Conservation (phyloP, 2,329 filamentous ascomycete species). For the Keithomyces neogunnii region DNA sequence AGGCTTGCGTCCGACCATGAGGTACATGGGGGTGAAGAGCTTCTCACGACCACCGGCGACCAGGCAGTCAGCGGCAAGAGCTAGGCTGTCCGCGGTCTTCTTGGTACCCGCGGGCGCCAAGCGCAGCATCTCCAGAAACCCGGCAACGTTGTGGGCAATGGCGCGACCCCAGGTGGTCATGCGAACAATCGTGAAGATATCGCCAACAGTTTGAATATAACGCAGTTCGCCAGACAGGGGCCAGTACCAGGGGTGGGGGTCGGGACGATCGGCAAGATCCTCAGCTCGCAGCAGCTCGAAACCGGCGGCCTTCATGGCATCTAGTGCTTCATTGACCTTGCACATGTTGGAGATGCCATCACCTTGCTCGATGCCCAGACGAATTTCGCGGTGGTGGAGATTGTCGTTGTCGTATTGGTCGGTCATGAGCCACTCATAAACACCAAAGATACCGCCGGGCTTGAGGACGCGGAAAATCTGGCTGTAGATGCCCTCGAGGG, state of each 20-base stretch:
- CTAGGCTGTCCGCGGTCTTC: conserved; percentile 90
- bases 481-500: conserved; percentile 82
- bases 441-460: conserved; percentile 89
- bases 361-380: conserved; percentile 89
- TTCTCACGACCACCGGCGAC: conserved; percentile 81
- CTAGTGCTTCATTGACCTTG: conserved; percentile 69
- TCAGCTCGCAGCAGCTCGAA: conserved; percentile 79
- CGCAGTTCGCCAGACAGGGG: conserved; percentile 77
- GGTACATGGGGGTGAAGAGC: conserved; percentile 97
- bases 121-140: conserved; percentile 63
- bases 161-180: conserved; percentile 82
- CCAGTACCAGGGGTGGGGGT: conserved; percentile 87
- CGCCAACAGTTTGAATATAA: conserved; percentile 71
- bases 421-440: conserved; percentile 99
- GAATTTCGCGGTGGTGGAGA: conserved; percentile 77
- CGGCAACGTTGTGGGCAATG: conserved; percentile 68
- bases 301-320: conserved; percentile 78
- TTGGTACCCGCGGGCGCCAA: conserved; percentile 76
- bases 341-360: conserved; percentile 98
- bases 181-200: conserved; percentile 74
- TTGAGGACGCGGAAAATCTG: conserved; percentile 94
- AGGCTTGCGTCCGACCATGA: conserved; percentile 91
- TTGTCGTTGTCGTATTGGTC: conserved; percentile 88
- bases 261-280: conserved; percentile 72
- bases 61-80: conserved; percentile 71